Evolutionary conservation across 305 asterid genomes (phyloP).

Genomic region (Fraxinus ornus): DNA sequence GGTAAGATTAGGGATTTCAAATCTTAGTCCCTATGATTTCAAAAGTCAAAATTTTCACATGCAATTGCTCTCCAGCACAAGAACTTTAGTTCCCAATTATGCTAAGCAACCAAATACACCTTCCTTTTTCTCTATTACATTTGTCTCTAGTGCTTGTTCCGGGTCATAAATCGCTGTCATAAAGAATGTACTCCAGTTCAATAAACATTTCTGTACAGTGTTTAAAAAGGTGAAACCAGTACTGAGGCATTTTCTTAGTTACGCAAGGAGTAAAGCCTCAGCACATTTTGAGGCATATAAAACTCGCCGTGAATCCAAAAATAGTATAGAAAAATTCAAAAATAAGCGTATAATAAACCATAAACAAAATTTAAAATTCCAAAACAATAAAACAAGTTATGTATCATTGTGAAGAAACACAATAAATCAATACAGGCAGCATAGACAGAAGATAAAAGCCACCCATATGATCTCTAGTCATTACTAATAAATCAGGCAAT

Average conservation of each 20-base stretch:
- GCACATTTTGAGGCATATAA: background rate
- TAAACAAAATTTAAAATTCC: no score
- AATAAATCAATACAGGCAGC: background rate
- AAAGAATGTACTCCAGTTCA: background rate
- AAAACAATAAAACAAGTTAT: background rate
- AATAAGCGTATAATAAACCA: background rate
- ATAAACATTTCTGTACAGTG: background rate
- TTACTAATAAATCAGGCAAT: background rate
- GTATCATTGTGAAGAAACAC: no score
- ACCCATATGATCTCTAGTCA: background rate
- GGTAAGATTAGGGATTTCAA: background rate
- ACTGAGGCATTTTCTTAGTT: background rate
- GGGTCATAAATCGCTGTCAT: background rate
- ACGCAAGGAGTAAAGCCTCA: background rate
- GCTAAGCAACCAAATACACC: background rate
- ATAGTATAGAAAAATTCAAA: background rate
- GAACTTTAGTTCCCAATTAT: background rate
- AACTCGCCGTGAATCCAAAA: background rate
- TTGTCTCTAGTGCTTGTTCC: background rate
- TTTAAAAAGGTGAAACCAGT: background rate
- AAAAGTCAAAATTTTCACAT: background rate
- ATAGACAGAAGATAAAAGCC: background rate
- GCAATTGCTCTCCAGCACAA: background rate
- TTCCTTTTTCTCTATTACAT: background rate
- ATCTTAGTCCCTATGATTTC: background rate